Evolutionary conservation across 2,329 filamentous ascomycete species (phyloP), one percentile per base, ranked within the genome.

Genomic region (Blumeriella jaapii): DNA sequence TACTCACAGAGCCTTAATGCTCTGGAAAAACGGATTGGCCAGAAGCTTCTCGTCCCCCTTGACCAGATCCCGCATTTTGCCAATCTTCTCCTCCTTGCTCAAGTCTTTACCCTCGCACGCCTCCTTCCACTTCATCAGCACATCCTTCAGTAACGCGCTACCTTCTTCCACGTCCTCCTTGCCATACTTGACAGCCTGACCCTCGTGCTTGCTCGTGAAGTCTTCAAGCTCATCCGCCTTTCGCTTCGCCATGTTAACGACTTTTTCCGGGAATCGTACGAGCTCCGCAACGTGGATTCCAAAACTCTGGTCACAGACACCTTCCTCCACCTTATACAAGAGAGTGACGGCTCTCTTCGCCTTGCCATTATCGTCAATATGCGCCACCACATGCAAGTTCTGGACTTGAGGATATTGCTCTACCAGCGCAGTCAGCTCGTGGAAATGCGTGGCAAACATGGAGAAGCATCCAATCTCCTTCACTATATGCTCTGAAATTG

Each of bases 151-250:
- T 60, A 93, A 63, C 15, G 71, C 71, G 55, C 82, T 94, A 6
- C 91, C 91, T 56, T 89, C 75, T 50, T 94, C 86, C 1, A 96
- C 82, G 48, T 98, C 86, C 45, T 86, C 72, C 52, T 85, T 86
- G 45, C 71, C 81, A 55, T 84, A 85, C 47, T 72, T 62, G 27
- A 70, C 59, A 6, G 67, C 64, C 5, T 67, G 51, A 28, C 69
- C 67, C 42, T 82, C 78, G 50, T 83, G 76, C 61, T 86, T 87
- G 32, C 73, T 73, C 0, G 82, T 82, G 52, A 98, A 98, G 57
- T 98, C 91, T 58, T 98, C 91, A 22, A 98, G 69, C 66, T 98
- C 93, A 58, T 96, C 91, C 0, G 91, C 91, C 64, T 98, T 98
- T 50, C 91, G 75, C 63, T 93, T 93, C n/a, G 91, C 91, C 93